Evolutionary conservation across 352 stramenopile species (phyloP).

Genomic region (Lagenidium giganteum): DNA sequence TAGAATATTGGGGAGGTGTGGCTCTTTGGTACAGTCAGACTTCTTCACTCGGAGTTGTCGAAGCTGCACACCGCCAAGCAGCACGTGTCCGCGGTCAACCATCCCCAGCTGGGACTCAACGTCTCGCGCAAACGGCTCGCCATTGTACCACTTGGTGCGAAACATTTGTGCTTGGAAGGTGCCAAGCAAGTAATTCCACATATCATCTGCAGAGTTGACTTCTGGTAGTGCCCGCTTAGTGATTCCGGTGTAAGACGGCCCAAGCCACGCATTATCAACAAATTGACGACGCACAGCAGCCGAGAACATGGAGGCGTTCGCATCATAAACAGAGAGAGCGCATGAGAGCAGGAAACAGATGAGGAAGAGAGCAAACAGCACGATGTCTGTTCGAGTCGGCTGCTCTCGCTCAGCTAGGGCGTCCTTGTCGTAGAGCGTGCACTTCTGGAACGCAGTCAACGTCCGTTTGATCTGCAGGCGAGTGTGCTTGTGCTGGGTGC

Average conservation of each 20-base stretch:
- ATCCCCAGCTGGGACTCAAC: constrained; percentile 48
- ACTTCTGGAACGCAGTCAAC: constrained; percentile 65
- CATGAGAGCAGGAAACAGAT: constrained; percentile 41
- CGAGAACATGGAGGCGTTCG: constrained; percentile 28
- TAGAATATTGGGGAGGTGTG: no score
- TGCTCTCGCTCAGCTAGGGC: constrained; percentile 43
- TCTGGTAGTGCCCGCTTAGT: constrained; percentile 19
- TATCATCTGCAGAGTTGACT: constrained; percentile 32
- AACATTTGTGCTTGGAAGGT: constrained; percentile 41
- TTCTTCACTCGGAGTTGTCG: constrained; percentile 39
- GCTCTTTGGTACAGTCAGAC: constrained; percentile 7
- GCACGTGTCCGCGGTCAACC: constrained; percentile 33
- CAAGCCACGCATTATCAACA: constrained; percentile 1
- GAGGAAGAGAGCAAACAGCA: constrained; percentile 39
- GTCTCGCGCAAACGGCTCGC: constrained; percentile 36
- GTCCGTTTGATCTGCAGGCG: constrained; percentile 57
- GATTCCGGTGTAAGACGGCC: background rate
- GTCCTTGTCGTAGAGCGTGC: constrained; percentile 47
- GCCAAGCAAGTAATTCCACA: constrained; percentile 47
- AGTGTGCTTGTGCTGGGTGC: constrained; percentile 54
- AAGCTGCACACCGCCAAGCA: constrained; percentile 58
- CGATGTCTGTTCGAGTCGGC: constrained; percentile 30
- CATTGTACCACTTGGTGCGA: constrained; percentile 51
- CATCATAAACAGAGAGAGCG: constrained; percentile 34
- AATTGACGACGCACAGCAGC: no score